Evolutionary conservation across 331 rosid species (phyloP).

Genomic region (Dryas integrifolia): DNA sequence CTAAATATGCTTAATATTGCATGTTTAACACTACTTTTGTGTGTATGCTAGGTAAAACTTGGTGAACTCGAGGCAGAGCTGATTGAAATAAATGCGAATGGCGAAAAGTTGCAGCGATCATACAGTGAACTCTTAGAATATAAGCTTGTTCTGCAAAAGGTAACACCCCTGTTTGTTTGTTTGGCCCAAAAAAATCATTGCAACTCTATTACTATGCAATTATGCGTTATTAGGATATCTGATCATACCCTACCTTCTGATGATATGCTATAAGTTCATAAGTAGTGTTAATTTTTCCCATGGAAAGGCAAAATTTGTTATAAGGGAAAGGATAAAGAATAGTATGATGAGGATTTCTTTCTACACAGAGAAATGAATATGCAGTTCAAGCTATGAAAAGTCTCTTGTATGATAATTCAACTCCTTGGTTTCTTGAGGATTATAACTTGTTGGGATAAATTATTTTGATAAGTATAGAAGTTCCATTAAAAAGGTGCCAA

Average conservation of each 20-base stretch:
- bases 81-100: conserved; percentile 82
- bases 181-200: background rate
- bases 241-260: background rate
- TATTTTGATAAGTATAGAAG: too few species aligned
- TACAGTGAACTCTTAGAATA: conserved; percentile 84
- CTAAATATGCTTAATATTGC: conserved; percentile 13
- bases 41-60: conserved; percentile 66
- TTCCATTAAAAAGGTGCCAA: too few species aligned
- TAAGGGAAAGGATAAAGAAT: conserved; percentile 1
- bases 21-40: conserved; percentile 22
- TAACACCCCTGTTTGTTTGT: conserved; percentile 29
- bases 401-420: background rate
- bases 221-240: background rate
- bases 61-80: conserved; percentile 86
- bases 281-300: background rate
- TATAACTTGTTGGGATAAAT: too few species aligned
- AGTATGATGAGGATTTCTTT: background rate
- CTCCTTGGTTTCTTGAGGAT: too few species aligned
- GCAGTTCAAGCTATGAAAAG: background rate
- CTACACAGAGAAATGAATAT: background rate
- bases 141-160: conserved; percentile 91
- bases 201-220: background rate
- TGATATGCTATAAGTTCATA: background rate
- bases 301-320: background rate
- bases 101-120: conserved; percentile 91